Conservation (phyloP, 805 yeast species). For the Saccharomyces kudriavzevii region DNA sequence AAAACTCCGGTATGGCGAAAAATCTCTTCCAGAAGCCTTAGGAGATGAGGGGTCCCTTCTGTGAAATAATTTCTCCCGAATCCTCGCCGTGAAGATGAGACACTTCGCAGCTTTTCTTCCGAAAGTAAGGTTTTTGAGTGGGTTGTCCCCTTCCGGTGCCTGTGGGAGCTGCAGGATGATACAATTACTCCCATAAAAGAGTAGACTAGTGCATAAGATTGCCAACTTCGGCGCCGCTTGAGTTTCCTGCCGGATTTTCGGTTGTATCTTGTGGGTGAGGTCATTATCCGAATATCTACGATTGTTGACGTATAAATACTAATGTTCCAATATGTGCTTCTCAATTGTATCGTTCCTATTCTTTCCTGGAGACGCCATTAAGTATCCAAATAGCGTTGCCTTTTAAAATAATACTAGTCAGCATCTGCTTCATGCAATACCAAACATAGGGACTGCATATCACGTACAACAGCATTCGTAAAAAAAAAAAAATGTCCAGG, state of each 20-base stretch:
- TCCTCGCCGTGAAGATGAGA: background rate
- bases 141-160: background rate
- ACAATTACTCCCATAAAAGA: background rate
- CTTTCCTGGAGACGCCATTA: background rate
- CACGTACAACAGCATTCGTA: background rate
- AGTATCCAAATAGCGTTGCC: background rate
- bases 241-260: background rate
- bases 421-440: background rate
- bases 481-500: background rate
- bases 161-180: background rate
- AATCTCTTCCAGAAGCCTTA: background rate
- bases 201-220: background rate
- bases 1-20: too few species aligned
- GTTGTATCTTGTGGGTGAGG: background rate
- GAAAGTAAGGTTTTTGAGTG: background rate
- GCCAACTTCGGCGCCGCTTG: background rate
- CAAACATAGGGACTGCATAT: background rate
- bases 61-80: background rate
- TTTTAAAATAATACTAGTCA: background rate
- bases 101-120: background rate
- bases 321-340: background rate
- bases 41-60: background rate
- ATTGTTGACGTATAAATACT: background rate
- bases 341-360: too few species aligned
- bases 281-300: background rate